A percentile compares a stretch with the other conserved stretches of the same genome.
phyloP scores from a whole-genome alignment of 768 basidiomycete species.

The Boletus vermiculosoides region DNA sequence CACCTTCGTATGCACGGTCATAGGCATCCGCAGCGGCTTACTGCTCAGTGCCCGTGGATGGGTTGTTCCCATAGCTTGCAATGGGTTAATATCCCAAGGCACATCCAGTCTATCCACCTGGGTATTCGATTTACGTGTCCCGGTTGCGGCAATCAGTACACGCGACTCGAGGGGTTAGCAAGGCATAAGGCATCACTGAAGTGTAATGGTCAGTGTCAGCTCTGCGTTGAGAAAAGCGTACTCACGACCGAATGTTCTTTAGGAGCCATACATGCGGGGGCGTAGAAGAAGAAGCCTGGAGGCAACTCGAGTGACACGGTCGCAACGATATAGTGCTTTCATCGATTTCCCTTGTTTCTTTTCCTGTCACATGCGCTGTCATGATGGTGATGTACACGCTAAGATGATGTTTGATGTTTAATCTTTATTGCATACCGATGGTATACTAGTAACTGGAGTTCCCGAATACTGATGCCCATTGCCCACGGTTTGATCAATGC shows the following conservation, averaged over 20 bases:
- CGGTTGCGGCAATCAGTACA: slow-evolving; percentile 7
- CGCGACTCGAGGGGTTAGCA: slow-evolving; percentile 2
- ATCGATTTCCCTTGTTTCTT: background rate
- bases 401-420: background rate
- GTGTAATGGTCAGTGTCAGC: background rate
- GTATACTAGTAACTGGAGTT: no score
- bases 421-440: background rate
- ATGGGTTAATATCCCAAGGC: slow-evolving; percentile 7
- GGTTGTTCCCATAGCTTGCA: slow-evolving; percentile 3
- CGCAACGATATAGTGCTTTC: no score
- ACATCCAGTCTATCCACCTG: slow-evolving; percentile 8
- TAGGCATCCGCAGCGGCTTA: background rate
- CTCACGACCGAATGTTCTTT: background rate
- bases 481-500: background rate
- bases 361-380: background rate
- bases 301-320: no score
- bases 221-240: background rate
- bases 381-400: background rate
- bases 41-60: slow-evolving; percentile 9
- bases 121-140: background rate
- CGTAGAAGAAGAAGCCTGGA: no score
- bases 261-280: background rate
- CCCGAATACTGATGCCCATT: background rate
- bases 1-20: slow-evolving; percentile 13
- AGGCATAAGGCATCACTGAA: background rate